A percentile compares a stretch with the other conserved stretches of the same genome.
Conservation (phyloP, 2,329 filamentous ascomycete species). For the Phialophora verrucosa region DNA sequence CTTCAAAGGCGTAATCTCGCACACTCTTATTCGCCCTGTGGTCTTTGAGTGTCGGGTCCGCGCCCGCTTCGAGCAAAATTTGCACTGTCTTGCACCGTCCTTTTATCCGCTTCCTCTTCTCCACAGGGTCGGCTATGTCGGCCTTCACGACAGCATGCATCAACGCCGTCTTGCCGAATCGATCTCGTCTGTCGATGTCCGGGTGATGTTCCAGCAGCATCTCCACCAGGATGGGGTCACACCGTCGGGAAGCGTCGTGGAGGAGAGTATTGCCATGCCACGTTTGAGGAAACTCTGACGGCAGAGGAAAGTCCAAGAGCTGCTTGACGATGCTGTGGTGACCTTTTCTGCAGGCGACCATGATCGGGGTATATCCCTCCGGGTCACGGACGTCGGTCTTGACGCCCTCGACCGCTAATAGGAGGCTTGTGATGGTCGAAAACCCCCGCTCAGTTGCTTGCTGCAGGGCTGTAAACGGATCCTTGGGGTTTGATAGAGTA, state of each 20-base stretch:
- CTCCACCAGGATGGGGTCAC: conserved; percentile 32
- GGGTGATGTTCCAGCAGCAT: conserved; percentile 27
- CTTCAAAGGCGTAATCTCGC: conserved; percentile 22
- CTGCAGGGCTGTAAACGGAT: conserved; percentile 33
- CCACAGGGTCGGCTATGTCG: conserved; percentile 21
- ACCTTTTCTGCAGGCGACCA: conserved; percentile 34
- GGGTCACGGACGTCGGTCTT: conserved; percentile 26
- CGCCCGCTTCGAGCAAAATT: conserved; percentile 27
- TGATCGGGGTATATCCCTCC: conserved; percentile 31
- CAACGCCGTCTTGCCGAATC: conserved; percentile 35
- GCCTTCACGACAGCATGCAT: conserved; percentile 36
- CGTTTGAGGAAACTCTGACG: conserved; percentile 27
- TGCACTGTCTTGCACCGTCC: conserved; percentile 26
- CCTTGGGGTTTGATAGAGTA: conserved; percentile 26
- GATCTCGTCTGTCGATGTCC: conserved; percentile 32
- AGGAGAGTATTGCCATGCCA: conserved; percentile 37
- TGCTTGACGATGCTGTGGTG: conserved; percentile 32
- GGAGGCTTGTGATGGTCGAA: conserved; percentile 29
- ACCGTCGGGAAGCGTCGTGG: conserved; percentile 35
- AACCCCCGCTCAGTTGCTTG: conserved; percentile 32
- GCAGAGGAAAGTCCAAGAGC: conserved; percentile 29
- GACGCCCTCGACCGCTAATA: conserved; percentile 26
- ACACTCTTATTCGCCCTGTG: conserved; percentile 17
- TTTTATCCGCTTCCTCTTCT: conserved; percentile 10
- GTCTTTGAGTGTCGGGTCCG: conserved; percentile 28